Evolutionary conservation across 805 yeast species (phyloP).

Genomic region (Kurtzmaniella fragi): DNA sequence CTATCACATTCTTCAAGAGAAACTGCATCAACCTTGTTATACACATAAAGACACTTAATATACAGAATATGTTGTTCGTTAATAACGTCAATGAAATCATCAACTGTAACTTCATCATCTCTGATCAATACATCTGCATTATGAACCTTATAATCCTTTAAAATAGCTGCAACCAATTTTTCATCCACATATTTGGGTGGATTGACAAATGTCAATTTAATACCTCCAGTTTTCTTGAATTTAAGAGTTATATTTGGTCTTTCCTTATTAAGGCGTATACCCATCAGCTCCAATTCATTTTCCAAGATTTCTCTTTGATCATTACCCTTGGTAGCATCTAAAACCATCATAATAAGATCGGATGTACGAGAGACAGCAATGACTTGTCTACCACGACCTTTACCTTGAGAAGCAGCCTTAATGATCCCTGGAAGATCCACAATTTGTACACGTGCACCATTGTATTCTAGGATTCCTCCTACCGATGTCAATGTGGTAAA

Average conservation of each 20-base stretch:
- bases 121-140: constrained; percentile 90
- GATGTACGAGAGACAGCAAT: constrained; percentile 95
- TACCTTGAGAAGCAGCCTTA: constrained; percentile 94
- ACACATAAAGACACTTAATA: constrained; percentile 87
- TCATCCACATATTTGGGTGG: constrained; percentile 84
- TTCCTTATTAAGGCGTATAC: constrained; percentile 78
- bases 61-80: constrained; percentile 85
- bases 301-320: constrained; percentile 87
- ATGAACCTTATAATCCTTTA: constrained; percentile 84
- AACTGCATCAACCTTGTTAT: constrained; percentile 93
- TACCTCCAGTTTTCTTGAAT: constrained; percentile 85
- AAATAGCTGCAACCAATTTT: constrained; percentile 66
- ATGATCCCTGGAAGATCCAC: constrained; percentile 98
- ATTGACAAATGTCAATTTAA: constrained; percentile 71
- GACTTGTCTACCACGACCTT: constrained; percentile 96
- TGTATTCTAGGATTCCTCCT: constrained; percentile 91
- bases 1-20: constrained; percentile 91
- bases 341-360: constrained; percentile 84
- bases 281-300: constrained; percentile 87
- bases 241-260: constrained; percentile 78
- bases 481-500: constrained; percentile 96
- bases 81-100: constrained; percentile 85
- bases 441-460: constrained; percentile 95
- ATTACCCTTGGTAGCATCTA: constrained; percentile 92
- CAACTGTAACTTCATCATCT: constrained; percentile 85